A percentile compares a stretch with the other conserved stretches of the same genome.
phyloP scores from a whole-genome alignment of 75 land plant species.

The Ceratopteris richardii region DNA sequence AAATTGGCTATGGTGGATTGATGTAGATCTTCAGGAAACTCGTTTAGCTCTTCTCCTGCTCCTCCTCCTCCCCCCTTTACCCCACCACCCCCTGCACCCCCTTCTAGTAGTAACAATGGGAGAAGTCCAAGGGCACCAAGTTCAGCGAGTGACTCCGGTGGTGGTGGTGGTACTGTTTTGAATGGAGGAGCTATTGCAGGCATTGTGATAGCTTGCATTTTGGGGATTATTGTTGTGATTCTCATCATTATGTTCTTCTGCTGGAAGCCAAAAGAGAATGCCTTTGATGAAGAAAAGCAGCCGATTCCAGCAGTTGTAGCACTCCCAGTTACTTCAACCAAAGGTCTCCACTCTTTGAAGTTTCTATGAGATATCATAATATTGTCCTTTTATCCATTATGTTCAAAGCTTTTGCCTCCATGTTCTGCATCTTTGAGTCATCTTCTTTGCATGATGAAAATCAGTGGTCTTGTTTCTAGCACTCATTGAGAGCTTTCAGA shows the following conservation, averaged over 20 bases:
- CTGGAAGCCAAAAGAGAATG: constrained; percentile 27
- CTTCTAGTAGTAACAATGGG: not conserved
- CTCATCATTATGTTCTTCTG: constrained; percentile 24
- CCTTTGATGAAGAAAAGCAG: constrained; percentile 21
- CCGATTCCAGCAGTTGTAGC: constrained; percentile 7
- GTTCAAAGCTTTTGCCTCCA: no score
- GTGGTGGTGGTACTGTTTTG: constrained; percentile 30
- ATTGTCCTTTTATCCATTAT: no score
- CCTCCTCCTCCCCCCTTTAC: constrained; percentile 70
- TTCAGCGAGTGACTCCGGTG: not conserved
- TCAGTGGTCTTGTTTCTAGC: no score
- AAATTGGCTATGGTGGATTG: no score
- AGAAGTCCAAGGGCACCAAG: constrained; percentile 2
- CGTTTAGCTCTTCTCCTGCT: constrained; percentile 62
- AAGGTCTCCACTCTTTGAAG: not conserved
- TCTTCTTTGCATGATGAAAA: no score
- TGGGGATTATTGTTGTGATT: constrained; percentile 29
- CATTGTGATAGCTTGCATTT: constrained; percentile 45
- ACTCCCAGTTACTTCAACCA: not conserved
- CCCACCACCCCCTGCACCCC: constrained; percentile 7
- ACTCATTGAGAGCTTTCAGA: no score
- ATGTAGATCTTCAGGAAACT: constrained; percentile 60
- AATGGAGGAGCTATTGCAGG: constrained; percentile 47
- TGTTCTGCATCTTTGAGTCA: no score
- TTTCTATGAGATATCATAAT: no score